phyloP scores from a whole-genome alignment of 139 green algal species.

The Mychonastes homosphaera region DNA sequence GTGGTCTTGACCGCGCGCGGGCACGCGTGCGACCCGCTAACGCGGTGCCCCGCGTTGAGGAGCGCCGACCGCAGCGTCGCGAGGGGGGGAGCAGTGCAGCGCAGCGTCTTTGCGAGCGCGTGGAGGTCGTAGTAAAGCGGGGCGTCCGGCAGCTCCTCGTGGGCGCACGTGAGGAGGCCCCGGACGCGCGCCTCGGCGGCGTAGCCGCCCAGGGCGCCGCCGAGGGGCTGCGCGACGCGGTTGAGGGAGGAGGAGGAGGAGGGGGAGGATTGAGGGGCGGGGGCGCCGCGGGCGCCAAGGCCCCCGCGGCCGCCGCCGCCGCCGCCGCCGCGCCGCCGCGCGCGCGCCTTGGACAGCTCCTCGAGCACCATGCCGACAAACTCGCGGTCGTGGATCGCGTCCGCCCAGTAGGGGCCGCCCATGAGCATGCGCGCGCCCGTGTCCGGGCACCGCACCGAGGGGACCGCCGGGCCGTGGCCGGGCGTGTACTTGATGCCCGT shows the following conservation, averaged over 20 bases:
- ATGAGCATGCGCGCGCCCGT: constrained; percentile 65
- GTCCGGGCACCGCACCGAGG: constrained; percentile 53
- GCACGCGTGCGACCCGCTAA: constrained; percentile 73
- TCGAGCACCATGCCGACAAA: constrained; percentile 39
- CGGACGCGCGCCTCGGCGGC: constrained; percentile 50
- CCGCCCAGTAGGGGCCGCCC: constrained; percentile 87
- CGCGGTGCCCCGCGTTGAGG: constrained; percentile 74
- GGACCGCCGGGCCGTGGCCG: constrained; percentile 46
- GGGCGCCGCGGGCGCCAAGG: constrained; percentile 1
- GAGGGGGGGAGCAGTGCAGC: constrained; percentile 46
- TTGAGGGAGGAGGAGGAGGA: no score
- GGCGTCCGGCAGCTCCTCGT: constrained; percentile 71
- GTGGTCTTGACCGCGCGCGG: constrained; percentile 90
- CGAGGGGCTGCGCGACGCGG: no score
- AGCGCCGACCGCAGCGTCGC: constrained; percentile 77
- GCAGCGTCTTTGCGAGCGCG: constrained; percentile 63
- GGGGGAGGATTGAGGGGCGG: no score
- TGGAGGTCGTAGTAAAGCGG: constrained; percentile 77
- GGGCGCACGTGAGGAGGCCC: constrained; percentile 58
- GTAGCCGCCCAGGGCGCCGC: no score
- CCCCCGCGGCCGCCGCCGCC: no score
- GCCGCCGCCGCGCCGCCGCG: no score
- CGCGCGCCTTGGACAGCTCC: background rate
- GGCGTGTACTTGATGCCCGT: constrained; percentile 41
- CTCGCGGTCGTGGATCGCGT: constrained; percentile 70